phyloP scores from a whole-genome alignment of 2,329 filamentous ascomycete genomes.

The Beauveria scarabaeidicola region DNA sequence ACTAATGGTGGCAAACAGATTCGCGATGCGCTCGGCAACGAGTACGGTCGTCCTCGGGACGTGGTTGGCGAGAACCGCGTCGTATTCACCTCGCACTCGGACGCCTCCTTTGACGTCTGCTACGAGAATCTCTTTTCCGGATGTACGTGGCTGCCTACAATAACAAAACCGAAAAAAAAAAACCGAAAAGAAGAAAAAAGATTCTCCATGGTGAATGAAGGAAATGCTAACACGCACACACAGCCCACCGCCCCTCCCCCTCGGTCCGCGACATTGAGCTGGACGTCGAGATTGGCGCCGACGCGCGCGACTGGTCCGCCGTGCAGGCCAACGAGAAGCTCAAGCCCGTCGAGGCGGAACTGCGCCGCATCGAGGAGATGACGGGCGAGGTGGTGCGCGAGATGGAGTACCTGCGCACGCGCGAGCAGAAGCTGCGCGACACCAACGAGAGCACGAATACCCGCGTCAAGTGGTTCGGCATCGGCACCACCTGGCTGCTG shows the following conservation, averaged over 20 bases:
- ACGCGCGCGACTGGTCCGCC: conserved; percentile 95
- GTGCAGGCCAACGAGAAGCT: conserved; percentile 96
- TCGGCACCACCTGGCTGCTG: conserved; percentile 86
- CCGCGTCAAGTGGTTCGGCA: conserved; percentile 96
- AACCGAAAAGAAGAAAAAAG: neutral
- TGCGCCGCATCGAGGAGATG: conserved; percentile 86
- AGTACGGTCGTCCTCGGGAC: conserved; percentile 87
- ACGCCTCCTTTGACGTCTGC: conserved; percentile 93
- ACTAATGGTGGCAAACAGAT: conserved; percentile 50
- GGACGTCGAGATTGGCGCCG: conserved; percentile 91
- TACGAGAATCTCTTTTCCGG: conserved; percentile 75
- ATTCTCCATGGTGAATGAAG: neutral
- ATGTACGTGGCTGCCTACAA: conserved; percentile 43
- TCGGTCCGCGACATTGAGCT: conserved; percentile 71
- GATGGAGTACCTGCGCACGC: conserved; percentile 87
- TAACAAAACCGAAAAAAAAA: neutral
- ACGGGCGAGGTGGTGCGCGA: conserved; percentile 80
- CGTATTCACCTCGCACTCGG: conserved; percentile 86
- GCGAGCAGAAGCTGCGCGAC: conserved; percentile 93
- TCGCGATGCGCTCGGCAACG: conserved; percentile 88
- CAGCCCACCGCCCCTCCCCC: conserved; percentile 32
- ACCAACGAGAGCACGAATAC: conserved; percentile 99
- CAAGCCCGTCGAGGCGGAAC: conserved; percentile 90
- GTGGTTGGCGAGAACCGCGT: conserved; percentile 86
- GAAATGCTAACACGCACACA: conserved; percentile 3